Evolutionary conservation across 1,139 yeast species (phyloP), one percentile per base, ranked within the genome.

Genomic region (Suhomyces kunorum): DNA sequence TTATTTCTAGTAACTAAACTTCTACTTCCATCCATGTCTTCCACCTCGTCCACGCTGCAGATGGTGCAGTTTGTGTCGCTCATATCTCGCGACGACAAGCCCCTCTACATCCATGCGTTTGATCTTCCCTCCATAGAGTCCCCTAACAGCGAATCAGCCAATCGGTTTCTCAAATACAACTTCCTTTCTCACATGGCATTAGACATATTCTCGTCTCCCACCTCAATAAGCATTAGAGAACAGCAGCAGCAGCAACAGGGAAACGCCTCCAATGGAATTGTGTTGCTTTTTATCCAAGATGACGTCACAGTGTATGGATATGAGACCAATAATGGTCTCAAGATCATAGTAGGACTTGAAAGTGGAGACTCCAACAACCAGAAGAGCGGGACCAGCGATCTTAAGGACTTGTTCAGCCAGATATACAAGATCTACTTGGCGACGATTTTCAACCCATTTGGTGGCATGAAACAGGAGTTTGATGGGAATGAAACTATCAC

Each of bases 111-210:
- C 36, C 84, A 80, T 52, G 64, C 79, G 25, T 73, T 80, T 42
- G 68, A 64, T 28, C 48, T 54, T 8, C 58, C 50, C 8, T 44
- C 51, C 8, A 26, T 25, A 18, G 46, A 32, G 8, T 43, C 32
- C 4, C 36, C 47, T 17, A 35, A 46, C 24, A 51, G 50, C 27
- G 50, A 53, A 32, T 46, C 47, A 13, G 68, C 76, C 41, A 74
- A 78, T 49, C 68, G 68, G 44, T 64, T 77, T 39, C 62, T 81
- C 27, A 78, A 80, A 50, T 81, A 78, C 60, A 81, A 81, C 53
- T 81, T 80, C 49, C 61, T 81, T 24, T 73, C 84, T 12, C 85
- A 81, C 54, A 81, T 81, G 83, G 81, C 86, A 2, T 59, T 81
- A 17, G 87, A 81, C 55, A 71, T 80, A 15, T 80, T 81, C 49